Evolutionary conservation across 345 rosid species (phyloP).

Genomic region (Camelina sativa): DNA sequence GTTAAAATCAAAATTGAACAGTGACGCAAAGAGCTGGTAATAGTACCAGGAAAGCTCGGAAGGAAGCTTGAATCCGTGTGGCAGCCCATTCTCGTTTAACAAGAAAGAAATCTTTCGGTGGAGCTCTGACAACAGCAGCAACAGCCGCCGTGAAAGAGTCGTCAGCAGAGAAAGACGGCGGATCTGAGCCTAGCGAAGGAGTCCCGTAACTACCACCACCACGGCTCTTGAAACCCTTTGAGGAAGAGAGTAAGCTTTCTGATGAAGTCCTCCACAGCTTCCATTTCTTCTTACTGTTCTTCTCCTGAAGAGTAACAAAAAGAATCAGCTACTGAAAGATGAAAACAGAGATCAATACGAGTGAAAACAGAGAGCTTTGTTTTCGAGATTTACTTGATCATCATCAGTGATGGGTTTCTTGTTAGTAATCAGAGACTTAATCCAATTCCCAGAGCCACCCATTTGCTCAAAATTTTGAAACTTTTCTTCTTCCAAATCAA

Average conservation of each 20-base stretch:
- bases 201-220: slow-evolving; percentile 45
- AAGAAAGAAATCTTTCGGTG: slow-evolving; percentile 68
- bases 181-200: slow-evolving; percentile 58
- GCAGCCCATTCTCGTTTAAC: slow-evolving; percentile 90
- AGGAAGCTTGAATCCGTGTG: slow-evolving; percentile 83
- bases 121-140: slow-evolving; percentile 80
- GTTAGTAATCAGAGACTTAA: slow-evolving; percentile 60
- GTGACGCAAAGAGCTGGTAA: not conserved
- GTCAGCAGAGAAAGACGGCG: slow-evolving; percentile 50
- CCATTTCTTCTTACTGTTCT: slow-evolving; percentile 79
- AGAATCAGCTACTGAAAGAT: not conserved
- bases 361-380: not conserved
- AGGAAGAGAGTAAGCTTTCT: slow-evolving; percentile 55
- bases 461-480: slow-evolving; percentile 37
- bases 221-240: slow-evolving; percentile 55
- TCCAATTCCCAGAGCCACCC: slow-evolving; percentile 84
- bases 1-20: too few species aligned
- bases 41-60: slow-evolving; percentile 77
- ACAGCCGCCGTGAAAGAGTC: slow-evolving; percentile 66
- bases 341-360: slow-evolving; percentile 11
- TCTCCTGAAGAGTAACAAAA: slow-evolving; percentile 44
- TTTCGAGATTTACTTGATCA: slow-evolving; percentile 49
- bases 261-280: slow-evolving; percentile 91
- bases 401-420: slow-evolving; percentile 53
- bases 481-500: slow-evolving; percentile 8